Evolutionary conservation across 139 green algal genomes (phyloP).

Genomic region (Yamagishiella unicocca): DNA sequence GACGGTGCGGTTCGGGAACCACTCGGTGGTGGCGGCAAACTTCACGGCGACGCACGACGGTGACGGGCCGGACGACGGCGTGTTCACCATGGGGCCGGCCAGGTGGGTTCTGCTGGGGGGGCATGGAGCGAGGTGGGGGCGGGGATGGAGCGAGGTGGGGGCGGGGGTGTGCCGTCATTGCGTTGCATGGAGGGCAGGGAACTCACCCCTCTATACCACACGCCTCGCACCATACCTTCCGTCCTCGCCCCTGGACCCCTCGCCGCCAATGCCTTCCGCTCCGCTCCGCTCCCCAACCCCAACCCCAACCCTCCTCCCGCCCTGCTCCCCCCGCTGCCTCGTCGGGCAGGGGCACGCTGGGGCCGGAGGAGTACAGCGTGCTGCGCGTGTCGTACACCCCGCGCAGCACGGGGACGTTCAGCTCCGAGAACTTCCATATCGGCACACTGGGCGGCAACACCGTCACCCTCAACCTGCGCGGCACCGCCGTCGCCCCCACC

Average conservation of each 20-base stretch:
- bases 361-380: slow-evolving; percentile 62
- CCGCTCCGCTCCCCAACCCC: not conserved
- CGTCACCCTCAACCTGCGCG: slow-evolving; percentile 58
- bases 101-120: too few relatives aligned
- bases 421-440: slow-evolving; percentile 68
- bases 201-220: too few relatives aligned
- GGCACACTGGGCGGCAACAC: slow-evolving; percentile 71
- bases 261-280: too few relatives aligned
- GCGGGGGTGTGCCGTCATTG: too few relatives aligned
- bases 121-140: not conserved
- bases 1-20: slow-evolving; percentile 69
- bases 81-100: slow-evolving; percentile 47
- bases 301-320: not conserved
- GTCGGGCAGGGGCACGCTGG: slow-evolving; percentile 58
- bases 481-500: slow-evolving; percentile 60
- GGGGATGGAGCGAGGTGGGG: not conserved
- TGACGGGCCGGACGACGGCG: slow-evolving; percentile 45
- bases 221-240: too few relatives aligned
- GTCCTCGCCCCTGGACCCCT: too few relatives aligned
- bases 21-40: slow-evolving; percentile 69
- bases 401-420: slow-evolving; percentile 65
- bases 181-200: too few relatives aligned
- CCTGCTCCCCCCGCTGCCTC: not conserved
- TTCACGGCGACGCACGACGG: slow-evolving; percentile 56
- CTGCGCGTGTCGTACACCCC: slow-evolving; percentile 72